These are phyloP conservation scores for Sporothrix schenckii DNA, from an alignment of 2,329 filamentous ascomycete species.

Conservation along the genomic window DNA sequence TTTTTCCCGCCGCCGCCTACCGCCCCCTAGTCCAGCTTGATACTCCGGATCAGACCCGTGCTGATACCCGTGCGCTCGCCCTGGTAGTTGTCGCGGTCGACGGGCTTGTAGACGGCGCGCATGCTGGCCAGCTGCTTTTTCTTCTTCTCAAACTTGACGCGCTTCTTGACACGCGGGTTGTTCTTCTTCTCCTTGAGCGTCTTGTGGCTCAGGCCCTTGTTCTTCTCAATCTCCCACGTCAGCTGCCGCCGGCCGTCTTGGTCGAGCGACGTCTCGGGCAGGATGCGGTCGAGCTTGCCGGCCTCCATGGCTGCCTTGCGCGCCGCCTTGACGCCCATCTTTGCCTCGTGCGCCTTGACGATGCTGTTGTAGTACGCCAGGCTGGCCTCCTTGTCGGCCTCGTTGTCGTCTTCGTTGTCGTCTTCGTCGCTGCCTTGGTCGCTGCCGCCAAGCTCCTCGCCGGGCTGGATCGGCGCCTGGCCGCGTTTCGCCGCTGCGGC, in stretches of 20 bases:
- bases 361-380: constrained; percentile 47
- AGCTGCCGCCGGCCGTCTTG: constrained; percentile 90
- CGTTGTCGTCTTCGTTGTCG: constrained; percentile 47
- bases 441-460: constrained; percentile 66
- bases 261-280: constrained; percentile 70
- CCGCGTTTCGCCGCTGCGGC: constrained; percentile 86
- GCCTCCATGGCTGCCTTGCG: constrained; percentile 61
- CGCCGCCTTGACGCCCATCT: constrained; percentile 72
- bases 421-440: constrained; percentile 72
- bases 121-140: constrained; percentile 94
- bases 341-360: constrained; percentile 49
- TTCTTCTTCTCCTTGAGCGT: constrained; percentile 79
- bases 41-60: constrained; percentile 86
- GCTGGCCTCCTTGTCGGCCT: constrained; percentile 77
- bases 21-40: constrained; percentile 67
- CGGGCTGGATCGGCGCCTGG: constrained; percentile 61
- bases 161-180: constrained; percentile 97
- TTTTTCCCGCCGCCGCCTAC: constrained; percentile 19
- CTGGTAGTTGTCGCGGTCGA: constrained; percentile 81
- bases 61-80: constrained; percentile 97
- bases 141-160: constrained; percentile 93
- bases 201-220: constrained; percentile 83
- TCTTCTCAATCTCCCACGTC: constrained; percentile 93
- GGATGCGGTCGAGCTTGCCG: constrained; percentile 63
- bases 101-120: constrained; percentile 81